A percentile compares a stretch with the other conserved stretches of the same genome.
Evolutionary conservation across 768 basidiomycete genomes (phyloP).

Genomic region (Kwoniella mangroviensis): DNA sequence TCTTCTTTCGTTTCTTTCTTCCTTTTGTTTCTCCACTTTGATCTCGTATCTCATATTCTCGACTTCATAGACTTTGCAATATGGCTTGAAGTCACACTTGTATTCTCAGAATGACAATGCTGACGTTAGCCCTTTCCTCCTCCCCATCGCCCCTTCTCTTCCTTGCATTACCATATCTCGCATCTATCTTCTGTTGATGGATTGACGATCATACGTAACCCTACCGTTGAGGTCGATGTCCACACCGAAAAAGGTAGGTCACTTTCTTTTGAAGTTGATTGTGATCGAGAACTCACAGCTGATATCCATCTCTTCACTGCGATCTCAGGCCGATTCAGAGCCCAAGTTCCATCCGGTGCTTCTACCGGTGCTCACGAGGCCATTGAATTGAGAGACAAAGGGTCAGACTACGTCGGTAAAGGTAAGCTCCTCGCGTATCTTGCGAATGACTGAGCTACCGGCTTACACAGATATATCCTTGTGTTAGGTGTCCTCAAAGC

Average conservation of each 20-base stretch:
- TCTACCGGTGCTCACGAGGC: constrained; percentile 98
- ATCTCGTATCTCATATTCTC: background rate
- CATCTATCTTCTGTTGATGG: background rate
- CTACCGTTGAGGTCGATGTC: constrained; percentile 89
- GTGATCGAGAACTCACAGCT: background rate
- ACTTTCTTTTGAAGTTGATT: background rate
- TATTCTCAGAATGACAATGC: background rate
- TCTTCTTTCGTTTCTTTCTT: background rate
- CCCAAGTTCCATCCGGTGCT: constrained; percentile 95
- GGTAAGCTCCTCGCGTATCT: constrained; percentile 62
- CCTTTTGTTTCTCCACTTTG: no score
- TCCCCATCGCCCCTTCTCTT: no score
- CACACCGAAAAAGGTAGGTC: constrained; percentile 79
- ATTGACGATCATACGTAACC: constrained; percentile 50
- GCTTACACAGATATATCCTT: background rate
- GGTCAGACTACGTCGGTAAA: constrained; percentile 96
- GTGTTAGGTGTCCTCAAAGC: constrained; percentile 85
- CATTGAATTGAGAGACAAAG: constrained; percentile 96
- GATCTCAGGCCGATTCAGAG: constrained; percentile 79
- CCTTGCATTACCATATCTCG: background rate
- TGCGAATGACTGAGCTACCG: background rate
- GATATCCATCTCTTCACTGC: background rate
- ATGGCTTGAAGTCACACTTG: background rate
- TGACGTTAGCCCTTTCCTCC: constrained; percentile 14
- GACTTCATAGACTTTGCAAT: background rate